phyloP scores from a whole-genome alignment of 176 grass and related monocot species.

The Oryza coarctata region DNA sequence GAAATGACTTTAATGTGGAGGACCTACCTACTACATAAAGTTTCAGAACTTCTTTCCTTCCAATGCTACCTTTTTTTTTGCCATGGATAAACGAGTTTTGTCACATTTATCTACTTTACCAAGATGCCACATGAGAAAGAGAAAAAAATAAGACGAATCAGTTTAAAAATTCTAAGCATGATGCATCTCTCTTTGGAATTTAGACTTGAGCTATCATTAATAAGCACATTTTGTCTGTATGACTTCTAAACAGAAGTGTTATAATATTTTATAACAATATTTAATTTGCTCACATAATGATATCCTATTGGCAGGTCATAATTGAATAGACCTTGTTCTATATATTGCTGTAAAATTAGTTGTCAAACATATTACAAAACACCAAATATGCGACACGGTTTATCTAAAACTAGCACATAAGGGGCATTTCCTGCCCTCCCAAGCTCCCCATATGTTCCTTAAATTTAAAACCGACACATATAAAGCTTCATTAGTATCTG shows the following conservation, averaged over 20 bases:
- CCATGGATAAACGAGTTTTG: background rate
- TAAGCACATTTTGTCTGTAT: background rate
- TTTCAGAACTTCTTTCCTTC: constrained; percentile 27
- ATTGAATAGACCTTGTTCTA: background rate
- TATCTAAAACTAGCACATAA: too few species aligned
- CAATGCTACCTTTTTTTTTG: background rate
- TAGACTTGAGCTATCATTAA: constrained; percentile 24
- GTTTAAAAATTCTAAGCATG: background rate
- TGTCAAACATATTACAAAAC: too few species aligned
- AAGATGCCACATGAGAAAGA: background rate
- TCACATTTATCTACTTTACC: background rate
- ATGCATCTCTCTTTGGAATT: background rate
- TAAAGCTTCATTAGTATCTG: too few species aligned
- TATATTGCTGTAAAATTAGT: background rate
- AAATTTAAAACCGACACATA: too few species aligned
- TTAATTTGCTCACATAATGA: background rate
- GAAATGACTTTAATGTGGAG: constrained; percentile 6
- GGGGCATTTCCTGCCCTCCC: too few species aligned
- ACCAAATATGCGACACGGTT: too few species aligned
- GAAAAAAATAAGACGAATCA: background rate
- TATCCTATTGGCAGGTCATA: background rate
- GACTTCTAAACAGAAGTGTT: background rate
- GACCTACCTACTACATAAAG: constrained; percentile 50
- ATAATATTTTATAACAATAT: background rate
- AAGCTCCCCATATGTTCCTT: too few species aligned